Conservation (phyloP, 1,139 yeast genomes). For the Pichia terricola region DNA sequence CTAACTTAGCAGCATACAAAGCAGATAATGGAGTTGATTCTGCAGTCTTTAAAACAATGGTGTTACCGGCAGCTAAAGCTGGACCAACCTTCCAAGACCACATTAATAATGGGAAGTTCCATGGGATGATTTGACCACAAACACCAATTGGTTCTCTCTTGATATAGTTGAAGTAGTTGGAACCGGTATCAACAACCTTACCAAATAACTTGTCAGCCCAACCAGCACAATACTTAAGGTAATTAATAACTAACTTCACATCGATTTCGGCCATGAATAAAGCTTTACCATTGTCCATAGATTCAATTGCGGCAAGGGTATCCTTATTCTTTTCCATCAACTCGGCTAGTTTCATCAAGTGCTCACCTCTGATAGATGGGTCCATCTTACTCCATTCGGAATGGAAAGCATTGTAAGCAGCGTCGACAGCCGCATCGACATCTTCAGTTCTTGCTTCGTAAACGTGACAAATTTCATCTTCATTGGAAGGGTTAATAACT, state of each 20-base stretch:
- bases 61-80: conserved; percentile 73
- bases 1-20: conserved; percentile 50
- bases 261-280: conserved; percentile 42
- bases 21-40: conserved; percentile 75
- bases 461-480: conserved; percentile 46
- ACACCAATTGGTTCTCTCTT: conserved; percentile 73
- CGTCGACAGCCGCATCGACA: conserved; percentile 54
- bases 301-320: conserved; percentile 51
- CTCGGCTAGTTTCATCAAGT: conserved; percentile 52
- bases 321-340: conserved; percentile 49
- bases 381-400: conserved; percentile 32
- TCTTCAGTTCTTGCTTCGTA: conserved; percentile 55
- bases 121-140: conserved; percentile 82
- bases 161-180: conserved; percentile 52
- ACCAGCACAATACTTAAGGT: conserved; percentile 59
- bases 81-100: conserved; percentile 77
- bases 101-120: conserved; percentile 85
- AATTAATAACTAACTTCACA: conserved; percentile 44
- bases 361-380: conserved; percentile 42
- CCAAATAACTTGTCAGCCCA: conserved; percentile 66
- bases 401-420: conserved; percentile 52
- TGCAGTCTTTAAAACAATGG: conserved; percentile 66
- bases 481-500: conserved; percentile 57
- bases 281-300: conserved; percentile 72
- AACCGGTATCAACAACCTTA: conserved; percentile 49